A percentile compares a stretch with the other conserved stretches of the same genome.
Conservation (phyloP, 176 grass and related monocot genomes). For the Zea mays region DNA sequence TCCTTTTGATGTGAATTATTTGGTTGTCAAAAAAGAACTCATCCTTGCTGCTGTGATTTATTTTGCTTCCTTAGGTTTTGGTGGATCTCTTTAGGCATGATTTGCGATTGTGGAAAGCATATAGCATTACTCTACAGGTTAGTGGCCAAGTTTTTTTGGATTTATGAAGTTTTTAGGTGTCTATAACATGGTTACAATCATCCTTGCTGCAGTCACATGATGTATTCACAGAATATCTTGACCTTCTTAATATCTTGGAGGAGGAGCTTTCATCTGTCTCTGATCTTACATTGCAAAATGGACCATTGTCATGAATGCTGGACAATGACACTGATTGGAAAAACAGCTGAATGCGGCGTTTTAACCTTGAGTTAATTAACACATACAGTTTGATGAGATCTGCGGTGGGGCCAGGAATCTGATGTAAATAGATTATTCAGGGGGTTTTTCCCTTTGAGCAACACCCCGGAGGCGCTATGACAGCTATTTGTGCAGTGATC, state of each 20-base stretch:
- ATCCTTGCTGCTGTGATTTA: conserved; percentile 16
- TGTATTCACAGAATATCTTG: conserved; percentile 83
- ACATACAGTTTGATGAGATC: conserved; percentile 39
- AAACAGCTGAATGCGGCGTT: conserved; percentile 10
- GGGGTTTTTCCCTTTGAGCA: conserved; percentile 21
- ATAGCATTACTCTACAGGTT: conserved; percentile 95
- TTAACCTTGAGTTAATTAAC: conserved; percentile 50
- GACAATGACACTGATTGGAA: neutral
- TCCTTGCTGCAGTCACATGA: conserved; percentile 66
- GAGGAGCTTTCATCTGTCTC: conserved; percentile 77
- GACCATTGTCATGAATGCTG: conserved; percentile 45
- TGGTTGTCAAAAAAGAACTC: conserved; percentile 1
- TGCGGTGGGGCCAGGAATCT: conserved; percentile 8
- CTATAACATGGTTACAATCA: conserved; percentile 39
- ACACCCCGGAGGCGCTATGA: conserved; percentile 35
- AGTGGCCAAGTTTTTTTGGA: neutral
- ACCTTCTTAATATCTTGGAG: conserved; percentile 86
- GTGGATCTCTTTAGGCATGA: conserved; percentile 94
- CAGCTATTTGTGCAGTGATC: conserved; percentile 43
- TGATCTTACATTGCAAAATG: conserved; percentile 58
- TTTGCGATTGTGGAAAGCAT: conserved; percentile 89
- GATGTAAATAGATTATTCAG: conserved; percentile 57
- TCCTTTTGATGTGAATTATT: conserved; percentile 26
- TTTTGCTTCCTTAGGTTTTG: conserved; percentile 68
- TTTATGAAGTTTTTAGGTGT: neutral